These are phyloP conservation scores for Ephemerocybe angulata DNA, from an alignment of 768 basidiomycete genomes.

Conservation along the genomic window DNA sequence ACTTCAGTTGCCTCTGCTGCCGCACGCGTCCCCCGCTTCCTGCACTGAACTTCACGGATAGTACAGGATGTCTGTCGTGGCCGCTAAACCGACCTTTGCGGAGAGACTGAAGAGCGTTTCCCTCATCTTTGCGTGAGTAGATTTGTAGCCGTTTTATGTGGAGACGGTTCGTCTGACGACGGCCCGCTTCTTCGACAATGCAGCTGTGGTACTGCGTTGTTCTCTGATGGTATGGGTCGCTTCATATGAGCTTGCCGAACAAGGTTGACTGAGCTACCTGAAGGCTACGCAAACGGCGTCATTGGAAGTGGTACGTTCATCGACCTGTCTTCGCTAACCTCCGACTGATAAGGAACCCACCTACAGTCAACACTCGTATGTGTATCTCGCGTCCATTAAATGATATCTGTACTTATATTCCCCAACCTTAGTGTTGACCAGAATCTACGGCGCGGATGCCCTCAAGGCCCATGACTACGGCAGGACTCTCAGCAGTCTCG, in stretches of 20 bases:
- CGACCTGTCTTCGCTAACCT: constrained; percentile 5
- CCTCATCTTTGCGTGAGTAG: constrained; percentile 78
- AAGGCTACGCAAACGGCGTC: constrained; percentile 78
- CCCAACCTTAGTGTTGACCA: constrained; percentile 52
- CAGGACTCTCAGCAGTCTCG: constrained; percentile 60
- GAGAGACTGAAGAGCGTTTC: constrained; percentile 56
- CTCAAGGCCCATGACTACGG: constrained; percentile 55
- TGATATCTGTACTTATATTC: not conserved
- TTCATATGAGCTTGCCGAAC: not conserved
- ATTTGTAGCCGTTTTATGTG: not conserved
- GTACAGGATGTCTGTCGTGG: not conserved
- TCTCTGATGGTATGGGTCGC: constrained; percentile 66
- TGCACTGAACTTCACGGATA: not conserved
- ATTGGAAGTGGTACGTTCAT: constrained; percentile 67
- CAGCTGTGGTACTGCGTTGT: constrained; percentile 84
- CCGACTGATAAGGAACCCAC: constrained; percentile 6
- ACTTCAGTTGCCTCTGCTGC: not conserved
- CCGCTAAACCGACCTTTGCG: constrained; percentile 24
- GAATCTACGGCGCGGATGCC: constrained; percentile 60
- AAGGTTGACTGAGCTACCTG: constrained; percentile 5
- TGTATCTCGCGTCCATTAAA: constrained; percentile 19
- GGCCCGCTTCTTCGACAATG: too few relatives aligned
- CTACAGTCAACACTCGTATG: constrained; percentile 66
- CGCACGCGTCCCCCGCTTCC: not conserved
- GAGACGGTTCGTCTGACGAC: not conserved